These are phyloP conservation scores for Alternaria sp. DNA, from an alignment of 2,329 filamentous ascomycete genomes.

Conservation along the genomic window DNA sequence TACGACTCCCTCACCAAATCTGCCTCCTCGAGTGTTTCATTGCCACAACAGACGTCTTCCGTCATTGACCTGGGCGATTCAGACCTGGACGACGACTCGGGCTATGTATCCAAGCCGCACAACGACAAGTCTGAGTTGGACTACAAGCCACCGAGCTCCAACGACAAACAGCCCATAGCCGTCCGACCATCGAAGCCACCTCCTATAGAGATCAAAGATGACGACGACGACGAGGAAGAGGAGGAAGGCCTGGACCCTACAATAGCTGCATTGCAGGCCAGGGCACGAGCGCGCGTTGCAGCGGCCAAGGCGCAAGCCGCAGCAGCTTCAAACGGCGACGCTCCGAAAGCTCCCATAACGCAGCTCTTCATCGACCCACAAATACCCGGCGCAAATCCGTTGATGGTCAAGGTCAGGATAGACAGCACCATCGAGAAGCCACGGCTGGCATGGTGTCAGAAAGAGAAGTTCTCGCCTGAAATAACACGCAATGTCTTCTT, in stretches of 20 bases:
- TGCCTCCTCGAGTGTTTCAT: constrained; percentile 10
- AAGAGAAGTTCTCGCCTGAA: constrained; percentile 62
- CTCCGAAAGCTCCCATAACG: constrained; percentile 50
- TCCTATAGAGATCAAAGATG: constrained; percentile 6
- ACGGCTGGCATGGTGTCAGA: constrained; percentile 71
- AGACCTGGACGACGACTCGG: constrained; percentile 22
- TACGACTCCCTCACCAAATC: constrained; percentile 38
- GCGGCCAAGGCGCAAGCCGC: constrained; percentile 17
- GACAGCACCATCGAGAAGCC: constrained; percentile 72
- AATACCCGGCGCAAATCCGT: constrained; percentile 65
- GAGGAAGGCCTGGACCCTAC: constrained; percentile 40
- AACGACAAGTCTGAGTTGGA: background rate
- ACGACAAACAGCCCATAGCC: constrained; percentile 7
- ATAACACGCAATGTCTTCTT: constrained; percentile 69
- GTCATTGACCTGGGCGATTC: constrained; percentile 38
- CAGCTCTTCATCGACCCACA: constrained; percentile 72
- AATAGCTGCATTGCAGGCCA: constrained; percentile 36
- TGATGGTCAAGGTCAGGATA: constrained; percentile 71
- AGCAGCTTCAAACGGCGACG: constrained; percentile 7
- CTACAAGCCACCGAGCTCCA: background rate
- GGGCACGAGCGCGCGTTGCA: constrained; percentile 33
- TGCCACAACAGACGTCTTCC: constrained; percentile 14
- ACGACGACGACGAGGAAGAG: constrained; percentile 29
- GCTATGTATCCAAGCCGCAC: constrained; percentile 15
- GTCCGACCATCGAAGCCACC: constrained; percentile 12